Conservation (phyloP, 352 stramenopile species). For the Thraustochytrium striatum region DNA sequence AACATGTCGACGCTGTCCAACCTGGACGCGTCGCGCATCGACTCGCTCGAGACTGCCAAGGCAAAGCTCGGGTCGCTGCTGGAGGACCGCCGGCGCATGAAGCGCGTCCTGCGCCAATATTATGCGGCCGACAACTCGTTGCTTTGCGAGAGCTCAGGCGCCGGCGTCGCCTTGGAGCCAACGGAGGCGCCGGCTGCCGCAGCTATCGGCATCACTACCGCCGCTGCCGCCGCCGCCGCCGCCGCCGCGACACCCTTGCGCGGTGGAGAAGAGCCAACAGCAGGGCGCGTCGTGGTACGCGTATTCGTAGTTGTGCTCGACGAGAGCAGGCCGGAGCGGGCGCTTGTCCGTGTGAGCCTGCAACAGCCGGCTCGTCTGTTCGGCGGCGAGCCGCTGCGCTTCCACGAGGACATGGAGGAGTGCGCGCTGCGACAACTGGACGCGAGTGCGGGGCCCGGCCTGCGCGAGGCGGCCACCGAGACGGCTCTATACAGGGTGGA, state of each 20-base stretch:
- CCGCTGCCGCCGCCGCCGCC: background rate
- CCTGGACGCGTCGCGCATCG: background rate
- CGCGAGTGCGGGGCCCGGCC: background rate
- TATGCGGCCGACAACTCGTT: background rate
- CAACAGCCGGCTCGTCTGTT: background rate
- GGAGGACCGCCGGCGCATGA: background rate
- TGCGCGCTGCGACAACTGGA: background rate
- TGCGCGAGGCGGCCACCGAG: background rate
- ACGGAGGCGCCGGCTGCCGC: background rate
- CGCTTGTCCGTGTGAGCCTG: background rate
- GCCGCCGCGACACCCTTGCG: background rate
- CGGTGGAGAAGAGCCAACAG: background rate
- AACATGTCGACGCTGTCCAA: background rate
- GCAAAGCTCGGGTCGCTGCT: background rate
- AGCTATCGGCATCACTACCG: background rate
- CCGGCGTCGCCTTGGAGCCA: background rate
- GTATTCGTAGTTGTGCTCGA: background rate
- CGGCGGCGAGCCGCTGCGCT: background rate
- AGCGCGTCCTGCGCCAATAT: background rate
- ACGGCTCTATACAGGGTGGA: background rate
- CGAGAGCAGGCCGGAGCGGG: background rate
- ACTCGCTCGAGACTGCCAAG: background rate
- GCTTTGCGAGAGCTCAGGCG: background rate
- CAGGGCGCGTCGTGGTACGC: background rate
- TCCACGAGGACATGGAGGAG: background rate